These are phyloP conservation scores for Raphanus raphanistrum DNA, from an alignment of 345 rosid genomes.

Conservation along the genomic window DNA sequence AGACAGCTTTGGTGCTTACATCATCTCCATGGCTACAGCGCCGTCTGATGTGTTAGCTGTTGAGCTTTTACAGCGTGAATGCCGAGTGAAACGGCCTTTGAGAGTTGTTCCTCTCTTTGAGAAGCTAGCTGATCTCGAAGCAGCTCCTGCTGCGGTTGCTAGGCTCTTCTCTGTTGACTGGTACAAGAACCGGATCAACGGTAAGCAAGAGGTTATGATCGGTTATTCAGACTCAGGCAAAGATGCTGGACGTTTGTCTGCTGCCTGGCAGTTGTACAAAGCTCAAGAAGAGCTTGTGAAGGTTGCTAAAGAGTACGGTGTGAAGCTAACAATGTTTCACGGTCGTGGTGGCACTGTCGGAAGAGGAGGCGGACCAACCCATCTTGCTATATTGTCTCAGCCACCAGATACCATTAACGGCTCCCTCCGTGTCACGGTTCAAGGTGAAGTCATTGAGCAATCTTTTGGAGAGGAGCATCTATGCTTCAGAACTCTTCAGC, in stretches of 20 bases:
- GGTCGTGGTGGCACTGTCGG: conserved; percentile 99
- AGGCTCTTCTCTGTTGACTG: conserved; percentile 91
- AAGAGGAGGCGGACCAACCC: conserved; percentile 99
- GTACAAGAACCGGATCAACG: conserved; percentile 88
- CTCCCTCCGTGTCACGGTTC: conserved; percentile 91
- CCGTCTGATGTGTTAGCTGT: conserved; percentile 94
- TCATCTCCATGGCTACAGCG: conserved; percentile 94
- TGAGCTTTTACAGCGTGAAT: conserved; percentile 95
- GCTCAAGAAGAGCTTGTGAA: conserved; percentile 97
- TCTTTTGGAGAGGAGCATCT: conserved; percentile 95
- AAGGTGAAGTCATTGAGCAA: conserved; percentile 97
- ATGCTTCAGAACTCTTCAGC: conserved; percentile 93
- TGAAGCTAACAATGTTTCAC: conserved; percentile 95
- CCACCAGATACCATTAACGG: conserved; percentile 97
- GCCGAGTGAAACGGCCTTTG: conserved; percentile 79
- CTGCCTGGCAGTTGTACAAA: conserved; percentile 97
- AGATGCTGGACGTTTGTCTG: conserved; percentile 93
- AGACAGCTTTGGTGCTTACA: conserved; percentile 90
- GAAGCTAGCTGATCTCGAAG: conserved; percentile 95
- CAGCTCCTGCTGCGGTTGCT: conserved; percentile 94
- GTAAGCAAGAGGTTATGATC: conserved; percentile 98
- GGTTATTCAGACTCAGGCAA: conserved; percentile 98
- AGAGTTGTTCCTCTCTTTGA: conserved; percentile 98
- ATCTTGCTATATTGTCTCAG: conserved; percentile 98
- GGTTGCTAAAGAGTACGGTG: conserved; percentile 81